phyloP scores from a whole-genome alignment of 345 rosid genomes.

The Heritiera littoralis region DNA sequence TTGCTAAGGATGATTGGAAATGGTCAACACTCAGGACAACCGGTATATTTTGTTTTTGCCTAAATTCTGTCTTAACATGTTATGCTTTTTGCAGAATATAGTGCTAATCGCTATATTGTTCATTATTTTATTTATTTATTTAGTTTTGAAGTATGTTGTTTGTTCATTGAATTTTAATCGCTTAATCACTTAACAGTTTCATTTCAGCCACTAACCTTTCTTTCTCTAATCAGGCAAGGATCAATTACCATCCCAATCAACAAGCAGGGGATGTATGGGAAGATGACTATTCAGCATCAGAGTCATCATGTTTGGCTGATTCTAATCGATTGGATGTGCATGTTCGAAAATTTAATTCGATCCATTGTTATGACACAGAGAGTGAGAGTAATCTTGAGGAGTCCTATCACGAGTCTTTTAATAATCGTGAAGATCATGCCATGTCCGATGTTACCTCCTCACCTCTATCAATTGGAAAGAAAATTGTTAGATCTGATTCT shows the following conservation, averaged over 20 bases:
- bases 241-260: slow-evolving; percentile 35
- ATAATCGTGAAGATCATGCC: slow-evolving; percentile 40
- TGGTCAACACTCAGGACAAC: slow-evolving; percentile 55
- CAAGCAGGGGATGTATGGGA: slow-evolving; percentile 56
- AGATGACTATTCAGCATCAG: slow-evolving; percentile 64
- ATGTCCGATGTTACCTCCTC: slow-evolving; percentile 31
- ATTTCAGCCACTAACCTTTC: slow-evolving; percentile 22
- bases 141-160: background rate
- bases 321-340: slow-evolving; percentile 23
- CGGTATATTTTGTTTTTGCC: slow-evolving; percentile 32
- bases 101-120: background rate
- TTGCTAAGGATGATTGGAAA: slow-evolving; percentile 61
- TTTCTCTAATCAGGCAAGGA: slow-evolving; percentile 42
- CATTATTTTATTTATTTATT: background rate
- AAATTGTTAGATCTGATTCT: slow-evolving; percentile 32
- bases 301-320: slow-evolving; percentile 53
- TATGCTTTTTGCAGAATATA: no score
- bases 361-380: slow-evolving; percentile 39
- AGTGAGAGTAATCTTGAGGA: slow-evolving; percentile 45
- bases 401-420: slow-evolving; percentile 28
- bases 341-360: slow-evolving; percentile 28
- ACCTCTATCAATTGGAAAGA: background rate
- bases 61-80: background rate
- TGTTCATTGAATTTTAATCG: background rate
- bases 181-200: background rate